Conservation (phyloP, 2,329 filamentous ascomycete genomes). For the Arthrobotrys conoides region DNA sequence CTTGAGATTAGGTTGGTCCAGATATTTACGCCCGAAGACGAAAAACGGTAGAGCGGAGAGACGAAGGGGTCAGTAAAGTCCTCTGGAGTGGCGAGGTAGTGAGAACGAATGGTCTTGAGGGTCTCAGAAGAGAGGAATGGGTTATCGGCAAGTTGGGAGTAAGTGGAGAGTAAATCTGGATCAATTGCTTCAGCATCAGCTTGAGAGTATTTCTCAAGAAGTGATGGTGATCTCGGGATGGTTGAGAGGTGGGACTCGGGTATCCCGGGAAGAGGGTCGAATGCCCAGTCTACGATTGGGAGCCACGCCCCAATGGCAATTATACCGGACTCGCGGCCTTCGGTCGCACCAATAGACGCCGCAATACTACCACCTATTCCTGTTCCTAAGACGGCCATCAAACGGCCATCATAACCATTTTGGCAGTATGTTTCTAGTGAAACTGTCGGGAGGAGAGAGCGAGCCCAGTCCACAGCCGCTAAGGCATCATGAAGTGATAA, state of each 20-base stretch:
- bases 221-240: slow-evolving; percentile 38
- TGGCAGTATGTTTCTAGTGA: slow-evolving; percentile 28
- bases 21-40: slow-evolving; percentile 50
- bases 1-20: slow-evolving; percentile 38
- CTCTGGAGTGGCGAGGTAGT: slow-evolving; percentile 37
- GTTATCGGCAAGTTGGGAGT: slow-evolving; percentile 37
- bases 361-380: slow-evolving; percentile 50
- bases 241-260: slow-evolving; percentile 38
- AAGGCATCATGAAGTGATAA: slow-evolving; percentile 50
- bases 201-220: not conserved
- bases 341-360: slow-evolving; percentile 44
- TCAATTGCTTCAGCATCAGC: not conserved
- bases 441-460: slow-evolving; percentile 25
- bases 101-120: slow-evolving; percentile 30
- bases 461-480: slow-evolving; percentile 55
- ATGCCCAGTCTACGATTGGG: slow-evolving; percentile 54
- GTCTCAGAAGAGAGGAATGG: slow-evolving; percentile 50
- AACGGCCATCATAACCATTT: slow-evolving; percentile 31
- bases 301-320: slow-evolving; percentile 42
- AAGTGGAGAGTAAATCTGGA: not conserved
- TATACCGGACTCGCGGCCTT: slow-evolving; percentile 56
- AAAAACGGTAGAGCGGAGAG: slow-evolving; percentile 54
- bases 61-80: slow-evolving; percentile 58
- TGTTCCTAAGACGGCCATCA: slow-evolving; percentile 45
- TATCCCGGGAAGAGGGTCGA: slow-evolving; percentile 57